Base-by-base conservation (phyloP, 1,139 yeast genomes). In the Candida dubliniensis region DNA sequence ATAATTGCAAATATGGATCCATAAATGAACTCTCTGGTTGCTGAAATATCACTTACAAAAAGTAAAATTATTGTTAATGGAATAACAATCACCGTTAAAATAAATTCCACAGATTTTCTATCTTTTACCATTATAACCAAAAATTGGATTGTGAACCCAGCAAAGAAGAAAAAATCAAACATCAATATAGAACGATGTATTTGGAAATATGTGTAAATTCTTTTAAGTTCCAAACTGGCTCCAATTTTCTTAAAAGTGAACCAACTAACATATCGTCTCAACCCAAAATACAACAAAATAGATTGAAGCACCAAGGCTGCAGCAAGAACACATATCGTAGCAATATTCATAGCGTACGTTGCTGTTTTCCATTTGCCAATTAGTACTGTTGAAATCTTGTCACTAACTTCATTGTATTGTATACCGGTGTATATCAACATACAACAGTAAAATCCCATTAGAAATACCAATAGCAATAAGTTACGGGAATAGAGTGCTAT, bases 71-170 rank as follows among this genome's bases (percentile, higher is more conserved):
- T 57, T 0, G 82, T 76, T 24, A 74, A 51, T 2, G 82, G 82
- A 25, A 77, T 62, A 39, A 77, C 79, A 27, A 72, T 65, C 14
- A 77, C 65, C 0, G 83, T 78, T 36, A 78, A 61, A 3, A 69
- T 76, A 53, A 77, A 78, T 53, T 78, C 82, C 11, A 64, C 64
- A 9, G 77, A 76, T 15, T 59, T 55, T 40, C 63, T 64, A 43
- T 73, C 61, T 26, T 55, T 47, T 30, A 76, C 63, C 63, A 77
- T 75, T 44, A 78, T 75, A 33, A 76, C 79, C 29, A 74, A 58
- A 52, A 77, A 78, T 56, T 78, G 83, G 31, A 77, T 67, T 1
- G 82, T 76, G 57, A 77, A 78, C 1, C 81, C 82, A 36, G 77
- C 57, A 49, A 77, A 76, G 61, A 75, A 76, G 65, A 74, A 76